phyloP scores from a whole-genome alignment of 139 green algal genomes.

The Closterium sp. region DNA sequence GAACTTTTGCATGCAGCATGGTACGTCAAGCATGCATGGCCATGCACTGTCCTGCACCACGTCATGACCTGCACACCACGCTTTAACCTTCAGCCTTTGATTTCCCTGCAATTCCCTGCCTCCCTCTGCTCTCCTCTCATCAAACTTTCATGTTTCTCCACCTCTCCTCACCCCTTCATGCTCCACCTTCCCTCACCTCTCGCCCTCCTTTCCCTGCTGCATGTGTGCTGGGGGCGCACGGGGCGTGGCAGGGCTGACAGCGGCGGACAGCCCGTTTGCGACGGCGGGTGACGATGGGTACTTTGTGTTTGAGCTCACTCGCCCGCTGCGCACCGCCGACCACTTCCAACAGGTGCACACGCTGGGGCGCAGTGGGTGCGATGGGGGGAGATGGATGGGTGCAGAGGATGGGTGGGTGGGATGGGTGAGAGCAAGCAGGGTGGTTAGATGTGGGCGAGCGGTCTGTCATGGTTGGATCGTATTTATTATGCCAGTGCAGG shows the following conservation, averaged over 20 bases:
- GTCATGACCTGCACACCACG: too few relatives aligned
- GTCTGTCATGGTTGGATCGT: too few relatives aligned
- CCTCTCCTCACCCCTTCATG: too few relatives aligned
- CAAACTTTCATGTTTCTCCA: background rate
- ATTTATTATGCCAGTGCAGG: too few relatives aligned
- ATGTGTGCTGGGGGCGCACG: background rate
- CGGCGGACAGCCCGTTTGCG: background rate
- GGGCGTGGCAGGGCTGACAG: background rate
- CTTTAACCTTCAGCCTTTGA: too few relatives aligned
- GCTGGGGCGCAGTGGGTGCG: too few relatives aligned
- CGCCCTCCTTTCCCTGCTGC: background rate
- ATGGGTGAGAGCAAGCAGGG: too few relatives aligned
- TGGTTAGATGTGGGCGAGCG: too few relatives aligned
- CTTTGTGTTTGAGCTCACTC: slow-evolving; percentile 33
- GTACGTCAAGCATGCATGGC: background rate
- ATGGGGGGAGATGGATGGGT: too few relatives aligned
- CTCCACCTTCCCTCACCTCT: background rate
- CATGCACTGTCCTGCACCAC: too few relatives aligned
- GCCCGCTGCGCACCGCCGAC: slow-evolving; percentile 20
- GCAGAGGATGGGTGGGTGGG: too few relatives aligned
- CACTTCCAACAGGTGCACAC: slow-evolving; percentile 21
- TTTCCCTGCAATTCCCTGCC: background rate
- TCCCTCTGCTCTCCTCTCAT: background rate
- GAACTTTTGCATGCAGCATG: background rate
- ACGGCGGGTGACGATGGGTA: slow-evolving; percentile 3